Base-by-base conservation (phyloP, 2,329 filamentous ascomycete genomes). In the Zalaria sp. region DNA sequence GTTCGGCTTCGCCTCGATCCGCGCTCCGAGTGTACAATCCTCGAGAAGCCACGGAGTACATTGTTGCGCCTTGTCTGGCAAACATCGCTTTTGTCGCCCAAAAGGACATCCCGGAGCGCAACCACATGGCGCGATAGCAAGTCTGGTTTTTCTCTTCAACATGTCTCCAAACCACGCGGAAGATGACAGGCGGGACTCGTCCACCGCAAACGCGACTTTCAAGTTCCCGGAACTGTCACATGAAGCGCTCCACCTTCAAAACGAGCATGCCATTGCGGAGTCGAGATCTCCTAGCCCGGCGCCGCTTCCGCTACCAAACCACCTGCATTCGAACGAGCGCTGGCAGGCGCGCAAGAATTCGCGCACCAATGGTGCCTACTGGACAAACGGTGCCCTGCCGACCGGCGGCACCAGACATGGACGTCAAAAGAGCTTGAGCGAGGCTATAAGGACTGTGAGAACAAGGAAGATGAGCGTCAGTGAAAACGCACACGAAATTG, bases 401-500 rank as follows among this genome's bases (percentile, higher is more conserved):
- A 54, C 47, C 49, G 45, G 55, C 48, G 48, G 56, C 50, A 47
- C 52, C 35, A 66, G 77, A 51, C 83, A 88, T 56, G 68, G 67
- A 11, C 71, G 82, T 49, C 85, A 91, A 58, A 93, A 89, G 71
- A 94, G 87, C 62, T 74, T 95, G 51, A 79, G 78, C 54, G 86
- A 94, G 61, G 86, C 89, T n/a, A 75, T 95, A 49, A 78, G 76
- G 52, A 87, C 78, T 3, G 89, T 95, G 53, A 73, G 86, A 49
- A 79, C 75, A 32, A 74, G 87, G 53, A 84, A 81, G 53, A 84
- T 77, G 40, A 96, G 88, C 60, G 80, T 95, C 53, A 88, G 80
- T 65, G 84, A 89, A 58, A 94, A 93, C 64, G 88, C 87, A 42
- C 85, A 93, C 46, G 89, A 96, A 62, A 77, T 98, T 53, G 88